Percentiles rank a stretch among this genome's conserved stretches.
Evolutionary conservation across 1,139 yeast genomes (phyloP).

Genomic region (Blastobotrys ciferrii): DNA sequence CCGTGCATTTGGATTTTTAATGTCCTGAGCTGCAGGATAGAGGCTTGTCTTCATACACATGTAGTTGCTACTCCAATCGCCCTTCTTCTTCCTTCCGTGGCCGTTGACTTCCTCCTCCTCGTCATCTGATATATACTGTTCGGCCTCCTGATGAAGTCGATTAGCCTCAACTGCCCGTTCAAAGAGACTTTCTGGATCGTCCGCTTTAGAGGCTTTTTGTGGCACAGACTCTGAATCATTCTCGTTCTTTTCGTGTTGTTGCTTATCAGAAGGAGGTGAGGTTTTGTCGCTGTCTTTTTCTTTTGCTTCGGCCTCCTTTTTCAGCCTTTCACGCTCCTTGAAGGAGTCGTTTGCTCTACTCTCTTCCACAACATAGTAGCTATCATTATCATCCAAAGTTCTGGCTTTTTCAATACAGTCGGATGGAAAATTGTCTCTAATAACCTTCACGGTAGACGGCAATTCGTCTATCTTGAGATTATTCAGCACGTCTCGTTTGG

Average conservation of each 20-base stretch:
- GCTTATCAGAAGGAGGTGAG: too few species aligned
- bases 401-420: constrained; percentile 35
- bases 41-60: constrained; percentile 10
- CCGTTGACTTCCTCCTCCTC: constrained; percentile 10
- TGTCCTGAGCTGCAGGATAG: constrained; percentile 8
- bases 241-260: neutral
- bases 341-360: constrained; percentile 1
- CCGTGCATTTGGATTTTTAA: constrained; percentile 36
- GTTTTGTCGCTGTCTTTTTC: too few species aligned
- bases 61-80: neutral
- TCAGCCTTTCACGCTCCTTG: neutral
- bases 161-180: constrained; percentile 13
- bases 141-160: constrained; percentile 14
- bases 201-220: constrained; percentile 13
- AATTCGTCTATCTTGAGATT: constrained; percentile 2
- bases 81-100: neutral
- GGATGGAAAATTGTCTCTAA: constrained; percentile 39
- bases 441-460: constrained; percentile 18
- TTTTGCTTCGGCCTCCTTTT: neutral
- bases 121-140: constrained; percentile 13
- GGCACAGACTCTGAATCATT: constrained; percentile 8
- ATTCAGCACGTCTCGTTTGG: neutral
- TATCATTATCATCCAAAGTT: constrained; percentile 24
- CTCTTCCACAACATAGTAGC: neutral
- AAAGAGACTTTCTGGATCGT: neutral